Evolutionary conservation across 768 basidiomycete species (phyloP).

Genomic region (Dacryopinax spathularia): DNA sequence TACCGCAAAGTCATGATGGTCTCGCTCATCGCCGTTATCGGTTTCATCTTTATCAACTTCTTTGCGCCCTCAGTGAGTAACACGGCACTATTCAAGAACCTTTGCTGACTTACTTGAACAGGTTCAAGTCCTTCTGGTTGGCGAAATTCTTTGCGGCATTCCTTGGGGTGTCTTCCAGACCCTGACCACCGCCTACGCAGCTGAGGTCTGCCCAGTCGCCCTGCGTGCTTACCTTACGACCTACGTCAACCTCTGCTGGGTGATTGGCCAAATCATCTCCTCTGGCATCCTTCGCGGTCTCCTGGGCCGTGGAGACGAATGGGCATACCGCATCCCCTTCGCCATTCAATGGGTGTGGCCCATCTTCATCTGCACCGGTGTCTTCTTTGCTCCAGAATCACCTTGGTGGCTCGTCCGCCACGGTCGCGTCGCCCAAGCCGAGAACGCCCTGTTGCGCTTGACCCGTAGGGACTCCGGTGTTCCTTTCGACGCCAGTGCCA

Average conservation of each 20-base stretch:
- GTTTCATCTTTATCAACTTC: slow-evolving; percentile 14
- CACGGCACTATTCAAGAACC: too few species aligned
- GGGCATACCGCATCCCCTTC: slow-evolving; percentile 11
- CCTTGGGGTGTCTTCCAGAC: slow-evolving; percentile 20
- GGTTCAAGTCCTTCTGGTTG: slow-evolving; percentile 9
- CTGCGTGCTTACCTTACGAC: slow-evolving; percentile 16
- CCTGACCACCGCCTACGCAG: slow-evolving; percentile 20
- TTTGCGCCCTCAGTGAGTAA: too few species aligned
- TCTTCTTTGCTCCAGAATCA: slow-evolving; percentile 17
- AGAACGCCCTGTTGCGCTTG: slow-evolving; percentile 14
- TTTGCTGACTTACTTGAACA: too few species aligned
- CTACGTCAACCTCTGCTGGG: slow-evolving; percentile 25
- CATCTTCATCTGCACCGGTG: slow-evolving; percentile 18
- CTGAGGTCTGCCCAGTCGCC: slow-evolving; percentile 11
- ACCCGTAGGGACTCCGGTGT: slow-evolving; percentile 7
- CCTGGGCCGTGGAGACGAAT: neutral
- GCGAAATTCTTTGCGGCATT: slow-evolving; percentile 20
- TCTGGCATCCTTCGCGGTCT: slow-evolving; percentile 7
- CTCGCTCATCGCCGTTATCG: slow-evolving; percentile 16
- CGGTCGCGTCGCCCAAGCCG: slow-evolving; percentile 19
- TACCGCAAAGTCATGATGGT: slow-evolving; percentile 21
- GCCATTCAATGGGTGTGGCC: slow-evolving; percentile 18
- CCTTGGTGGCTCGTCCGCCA: slow-evolving; percentile 22
- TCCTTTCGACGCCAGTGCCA: slow-evolving; percentile 20
- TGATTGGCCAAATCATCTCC: slow-evolving; percentile 10